Evolutionary conservation across 148 eudicot species (phyloP), one percentile per base, ranked within the genome.

Genomic region (Beta vulgaris): DNA sequence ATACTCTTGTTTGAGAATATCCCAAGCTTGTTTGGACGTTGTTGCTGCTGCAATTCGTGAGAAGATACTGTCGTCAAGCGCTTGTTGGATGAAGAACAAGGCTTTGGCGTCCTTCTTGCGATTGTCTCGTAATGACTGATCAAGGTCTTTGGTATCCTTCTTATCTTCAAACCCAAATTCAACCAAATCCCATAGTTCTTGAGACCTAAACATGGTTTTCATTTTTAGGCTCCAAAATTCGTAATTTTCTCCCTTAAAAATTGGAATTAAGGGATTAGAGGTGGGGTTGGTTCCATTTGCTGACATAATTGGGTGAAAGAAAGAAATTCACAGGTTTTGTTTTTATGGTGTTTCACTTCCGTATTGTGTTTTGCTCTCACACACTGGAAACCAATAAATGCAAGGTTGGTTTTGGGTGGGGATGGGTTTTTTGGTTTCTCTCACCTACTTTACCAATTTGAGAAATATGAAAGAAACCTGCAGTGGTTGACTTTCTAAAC

Each of bases 81-180:
- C 76, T 60, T 15, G 25, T 42, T 73, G 68, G 18, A 73, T 58
- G 55, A 15, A 40, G 11, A 59, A 60, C 55, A 73, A n/a, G 9
- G 76, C 64, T 34, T 73, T 73, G 1, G 65, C 76, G 40, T 73
- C 68, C 67, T 74, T 62, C 77, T 62, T 73, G 0, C 54, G 51
- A 31, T 40, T 73, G 0, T 73, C 76, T 21, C 67, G 26, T 31
- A 73, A 48, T 16, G 16, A 12, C 4, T 16, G 39, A 6, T 25
- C 35, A 7, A 25, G 35, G 3, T 36, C 74, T 19, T 37, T 32
- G 0, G 40, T 36, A n/a, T 23, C 39, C 12, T 26, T 19, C 15
- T 19, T 13, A 28, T 73, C 67, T n/a, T 7, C 44, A 40, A 31
- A 73, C 13, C 48, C 76, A 42, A 6, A 39, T 46, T 73, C 68